Conservation (phyloP, 2,329 filamentous ascomycete genomes). For the Daldinia sp. region DNA sequence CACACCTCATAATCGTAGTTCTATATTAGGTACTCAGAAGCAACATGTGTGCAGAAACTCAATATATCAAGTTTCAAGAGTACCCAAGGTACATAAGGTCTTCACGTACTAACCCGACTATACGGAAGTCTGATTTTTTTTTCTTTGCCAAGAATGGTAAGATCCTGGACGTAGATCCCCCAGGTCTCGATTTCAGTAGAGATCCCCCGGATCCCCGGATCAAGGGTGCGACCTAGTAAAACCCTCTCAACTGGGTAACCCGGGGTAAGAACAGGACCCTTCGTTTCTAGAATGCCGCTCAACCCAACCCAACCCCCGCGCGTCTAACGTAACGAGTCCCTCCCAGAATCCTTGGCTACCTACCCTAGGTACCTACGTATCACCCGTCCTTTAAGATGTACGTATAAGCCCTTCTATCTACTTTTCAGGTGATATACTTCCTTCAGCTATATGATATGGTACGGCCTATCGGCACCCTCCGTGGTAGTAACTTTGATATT, state of each 20-base stretch:
- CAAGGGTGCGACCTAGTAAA: not conserved
- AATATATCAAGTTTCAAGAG: not conserved
- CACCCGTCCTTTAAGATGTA: not conserved
- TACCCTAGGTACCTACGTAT: not conserved
- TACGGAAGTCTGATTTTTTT: not conserved
- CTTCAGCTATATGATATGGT: no score
- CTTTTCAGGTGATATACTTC: no score
- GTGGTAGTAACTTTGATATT: not conserved
- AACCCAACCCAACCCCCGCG: not conserved
- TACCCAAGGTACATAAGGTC: no score
- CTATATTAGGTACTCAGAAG: not conserved
- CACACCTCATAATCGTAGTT: no score
- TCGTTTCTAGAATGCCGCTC: not conserved
- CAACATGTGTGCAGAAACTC: not conserved
- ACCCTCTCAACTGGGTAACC: not conserved
- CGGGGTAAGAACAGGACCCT: not conserved
- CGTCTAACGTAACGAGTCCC: not conserved
- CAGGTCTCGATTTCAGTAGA: not conserved
- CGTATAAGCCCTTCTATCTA: not conserved
- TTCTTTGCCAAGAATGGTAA: not conserved
- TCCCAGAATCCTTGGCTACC: not conserved
- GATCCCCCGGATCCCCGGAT: not conserved
- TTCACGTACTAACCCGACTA: not conserved
- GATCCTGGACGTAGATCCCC: constrained; percentile 5
- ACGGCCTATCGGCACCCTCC: no score